Percentiles rank a stretch among this genome's conserved stretches.
Conservation (phyloP, 176 grass and related monocot genomes). For the Oryza meyeriana region DNA sequence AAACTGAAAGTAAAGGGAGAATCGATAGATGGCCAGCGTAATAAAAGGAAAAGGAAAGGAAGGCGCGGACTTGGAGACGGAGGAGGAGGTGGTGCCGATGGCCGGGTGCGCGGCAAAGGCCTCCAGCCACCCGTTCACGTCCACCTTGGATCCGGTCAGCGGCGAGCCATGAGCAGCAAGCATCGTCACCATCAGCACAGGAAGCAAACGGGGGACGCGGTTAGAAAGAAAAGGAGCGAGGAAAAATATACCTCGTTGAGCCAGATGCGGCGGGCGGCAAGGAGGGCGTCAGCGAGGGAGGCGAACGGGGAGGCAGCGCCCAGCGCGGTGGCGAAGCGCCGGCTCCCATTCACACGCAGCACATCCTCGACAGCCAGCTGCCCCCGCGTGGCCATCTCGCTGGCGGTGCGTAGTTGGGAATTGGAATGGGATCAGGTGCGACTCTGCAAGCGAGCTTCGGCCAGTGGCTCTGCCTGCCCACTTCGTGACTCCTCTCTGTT, state of each 20-base stretch:
- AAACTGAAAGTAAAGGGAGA: background rate
- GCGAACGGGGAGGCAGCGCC: constrained; percentile 64
- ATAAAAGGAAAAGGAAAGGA: background rate
- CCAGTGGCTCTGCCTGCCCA: too few species aligned
- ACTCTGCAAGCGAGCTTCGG: too few species aligned
- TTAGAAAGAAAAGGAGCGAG: background rate
- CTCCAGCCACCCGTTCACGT: constrained; percentile 95
- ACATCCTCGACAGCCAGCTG: constrained; percentile 51
- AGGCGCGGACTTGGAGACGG: constrained; percentile 55
- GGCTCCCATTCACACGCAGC: constrained; percentile 63
- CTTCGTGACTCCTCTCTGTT: too few species aligned
- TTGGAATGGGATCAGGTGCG: background rate
- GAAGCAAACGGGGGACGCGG: background rate
- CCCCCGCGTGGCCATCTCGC: constrained; percentile 26
- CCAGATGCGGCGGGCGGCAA: constrained; percentile 83
- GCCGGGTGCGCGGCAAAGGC: constrained; percentile 77
- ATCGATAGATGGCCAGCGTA: background rate
- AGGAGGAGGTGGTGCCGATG: constrained; percentile 66
- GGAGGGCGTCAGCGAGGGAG: constrained; percentile 56
- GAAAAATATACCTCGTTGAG: constrained; percentile 56
- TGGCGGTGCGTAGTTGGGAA: background rate
- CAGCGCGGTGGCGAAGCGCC: constrained; percentile 66
- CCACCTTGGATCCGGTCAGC: constrained; percentile 49
- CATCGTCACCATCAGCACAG: background rate
- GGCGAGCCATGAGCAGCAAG: background rate